Conservation (phyloP, 1,284 basidiomycete species). For the Schizophyllum amplum region DNA sequence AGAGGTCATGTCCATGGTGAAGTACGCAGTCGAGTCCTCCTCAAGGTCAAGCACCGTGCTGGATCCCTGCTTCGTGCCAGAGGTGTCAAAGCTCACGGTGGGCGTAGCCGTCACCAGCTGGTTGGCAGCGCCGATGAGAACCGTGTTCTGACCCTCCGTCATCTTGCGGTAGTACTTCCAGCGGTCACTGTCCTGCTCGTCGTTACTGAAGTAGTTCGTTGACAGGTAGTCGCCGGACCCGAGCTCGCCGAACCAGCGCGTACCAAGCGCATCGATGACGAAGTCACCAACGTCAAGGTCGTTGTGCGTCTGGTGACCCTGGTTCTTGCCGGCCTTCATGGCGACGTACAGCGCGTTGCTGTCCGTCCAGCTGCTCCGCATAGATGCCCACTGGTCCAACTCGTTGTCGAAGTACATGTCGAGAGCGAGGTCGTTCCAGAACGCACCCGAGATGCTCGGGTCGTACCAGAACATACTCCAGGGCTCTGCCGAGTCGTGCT, state of each 20-base stretch:
- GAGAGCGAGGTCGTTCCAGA: slow-evolving; percentile 81
- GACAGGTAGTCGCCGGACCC: slow-evolving; percentile 84
- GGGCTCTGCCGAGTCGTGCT: slow-evolving; percentile 82
- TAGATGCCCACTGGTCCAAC: slow-evolving; percentile 80
- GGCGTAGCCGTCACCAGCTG: slow-evolving; percentile 77
- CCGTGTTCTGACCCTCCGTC: slow-evolving; percentile 96
- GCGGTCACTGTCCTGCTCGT: slow-evolving; percentile 57
- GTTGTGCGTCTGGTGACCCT: slow-evolving; percentile 86
- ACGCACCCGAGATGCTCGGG: slow-evolving; percentile 75
- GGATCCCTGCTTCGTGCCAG: slow-evolving; percentile 71
- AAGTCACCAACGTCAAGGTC: slow-evolving; percentile 93
- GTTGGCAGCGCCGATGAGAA: slow-evolving; percentile 74
- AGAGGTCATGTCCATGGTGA: slow-evolving; percentile 69
- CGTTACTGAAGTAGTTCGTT: slow-evolving; percentile 63
- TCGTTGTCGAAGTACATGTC: slow-evolving; percentile 75
- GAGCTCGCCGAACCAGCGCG: slow-evolving; percentile 93
- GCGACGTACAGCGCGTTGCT: slow-evolving; percentile 77
- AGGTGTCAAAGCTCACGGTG: slow-evolving; percentile 40
- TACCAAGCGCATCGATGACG: slow-evolving; percentile 90
- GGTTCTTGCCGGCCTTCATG: slow-evolving; percentile 78
- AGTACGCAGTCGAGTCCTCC: slow-evolving; percentile 75
- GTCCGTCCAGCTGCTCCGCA: slow-evolving; percentile 92
- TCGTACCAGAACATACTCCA: slow-evolving; percentile 99
- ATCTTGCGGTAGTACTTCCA: slow-evolving; percentile 96
- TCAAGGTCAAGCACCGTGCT: slow-evolving; percentile 63